These are phyloP conservation scores for Venturia carpophila DNA, from an alignment of 2,329 filamentous ascomycete species.

Conservation along the genomic window DNA sequence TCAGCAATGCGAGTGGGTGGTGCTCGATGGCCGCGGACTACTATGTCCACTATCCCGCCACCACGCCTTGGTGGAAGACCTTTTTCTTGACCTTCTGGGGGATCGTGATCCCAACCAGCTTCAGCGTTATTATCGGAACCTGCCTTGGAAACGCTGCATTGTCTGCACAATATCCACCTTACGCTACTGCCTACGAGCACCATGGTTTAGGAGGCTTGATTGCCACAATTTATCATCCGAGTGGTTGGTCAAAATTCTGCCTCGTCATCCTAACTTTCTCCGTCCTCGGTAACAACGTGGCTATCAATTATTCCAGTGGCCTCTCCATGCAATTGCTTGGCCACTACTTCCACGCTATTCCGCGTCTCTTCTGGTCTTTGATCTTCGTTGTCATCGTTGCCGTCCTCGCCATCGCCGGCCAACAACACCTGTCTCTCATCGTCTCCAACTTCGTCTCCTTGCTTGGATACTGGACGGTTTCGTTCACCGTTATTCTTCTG, in stretches of 20 bases:
- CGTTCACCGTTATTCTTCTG: conserved; percentile 40
- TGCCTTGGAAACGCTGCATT: conserved; percentile 34
- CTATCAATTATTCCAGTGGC: conserved; percentile 44
- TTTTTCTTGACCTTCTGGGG: conserved; percentile 38
- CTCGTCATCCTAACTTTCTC: conserved; percentile 38
- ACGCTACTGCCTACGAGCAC: conserved; percentile 32
- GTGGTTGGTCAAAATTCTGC: conserved; percentile 42
- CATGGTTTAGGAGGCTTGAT: conserved; percentile 43
- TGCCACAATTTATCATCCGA: conserved; percentile 38
- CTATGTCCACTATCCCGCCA: conserved; percentile 37
- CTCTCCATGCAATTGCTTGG: conserved; percentile 42
- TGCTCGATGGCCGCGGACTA: conserved; percentile 37
- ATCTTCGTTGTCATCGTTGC: conserved; percentile 37
- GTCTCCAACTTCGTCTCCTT: conserved; percentile 40
- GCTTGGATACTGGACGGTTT: conserved; percentile 42
- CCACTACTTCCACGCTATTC: conserved; percentile 43
- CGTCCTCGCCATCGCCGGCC: conserved; percentile 38
- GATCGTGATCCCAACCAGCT: conserved; percentile 35
- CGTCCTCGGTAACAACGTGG: conserved; percentile 40
- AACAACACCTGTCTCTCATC: conserved; percentile 35
- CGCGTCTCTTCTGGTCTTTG: conserved; percentile 42
- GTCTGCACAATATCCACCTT: conserved; percentile 20
- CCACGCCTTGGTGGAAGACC: conserved; percentile 33
- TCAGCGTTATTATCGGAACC: conserved; percentile 39
- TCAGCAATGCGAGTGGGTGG: conserved; percentile 28